These are phyloP conservation scores for Marchantia polymorpha DNA, from an alignment of 225 moss, liverwort and hornwort species.

Conservation along the genomic window DNA sequence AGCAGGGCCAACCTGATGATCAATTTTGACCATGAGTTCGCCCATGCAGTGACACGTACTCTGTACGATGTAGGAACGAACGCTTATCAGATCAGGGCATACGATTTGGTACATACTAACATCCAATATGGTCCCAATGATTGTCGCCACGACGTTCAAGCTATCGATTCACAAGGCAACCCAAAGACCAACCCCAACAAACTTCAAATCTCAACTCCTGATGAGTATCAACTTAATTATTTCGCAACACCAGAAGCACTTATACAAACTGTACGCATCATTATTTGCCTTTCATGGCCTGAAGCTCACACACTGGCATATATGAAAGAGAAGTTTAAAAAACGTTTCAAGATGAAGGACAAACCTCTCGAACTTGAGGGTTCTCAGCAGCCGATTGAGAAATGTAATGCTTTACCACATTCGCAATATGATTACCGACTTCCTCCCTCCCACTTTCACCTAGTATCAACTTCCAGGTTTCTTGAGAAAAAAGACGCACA, in stretches of 20 bases:
- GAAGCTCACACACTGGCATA: too few relatives aligned
- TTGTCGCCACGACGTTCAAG: too few relatives aligned
- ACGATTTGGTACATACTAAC: too few relatives aligned
- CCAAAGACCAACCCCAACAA: too few relatives aligned
- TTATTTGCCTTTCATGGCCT: too few relatives aligned
- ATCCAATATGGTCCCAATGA: too few relatives aligned
- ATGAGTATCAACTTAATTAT: too few relatives aligned
- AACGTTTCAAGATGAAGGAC: background rate
- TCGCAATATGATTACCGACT: constrained; percentile 60
- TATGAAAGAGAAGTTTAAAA: too few relatives aligned
- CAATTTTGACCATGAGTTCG: constrained; percentile 66
- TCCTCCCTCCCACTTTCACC: constrained; percentile 66
- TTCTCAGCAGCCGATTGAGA: constrained; percentile 61
- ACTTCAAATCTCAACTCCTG: too few relatives aligned
- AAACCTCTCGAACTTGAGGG: constrained; percentile 73
- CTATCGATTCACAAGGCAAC: too few relatives aligned
- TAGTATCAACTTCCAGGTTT: constrained; percentile 73
- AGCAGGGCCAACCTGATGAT: constrained; percentile 45
- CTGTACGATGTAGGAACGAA: constrained; percentile 25
- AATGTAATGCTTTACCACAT: constrained; percentile 62
- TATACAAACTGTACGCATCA: too few relatives aligned
- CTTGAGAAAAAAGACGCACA: constrained; percentile 78
- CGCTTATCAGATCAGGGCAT: background rate
- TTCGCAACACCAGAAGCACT: too few relatives aligned
- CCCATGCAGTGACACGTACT: constrained; percentile 72